Base-by-base conservation (phyloP, 495 filamentous ascomycete species). In the Talaromyces thailandensis region DNA sequence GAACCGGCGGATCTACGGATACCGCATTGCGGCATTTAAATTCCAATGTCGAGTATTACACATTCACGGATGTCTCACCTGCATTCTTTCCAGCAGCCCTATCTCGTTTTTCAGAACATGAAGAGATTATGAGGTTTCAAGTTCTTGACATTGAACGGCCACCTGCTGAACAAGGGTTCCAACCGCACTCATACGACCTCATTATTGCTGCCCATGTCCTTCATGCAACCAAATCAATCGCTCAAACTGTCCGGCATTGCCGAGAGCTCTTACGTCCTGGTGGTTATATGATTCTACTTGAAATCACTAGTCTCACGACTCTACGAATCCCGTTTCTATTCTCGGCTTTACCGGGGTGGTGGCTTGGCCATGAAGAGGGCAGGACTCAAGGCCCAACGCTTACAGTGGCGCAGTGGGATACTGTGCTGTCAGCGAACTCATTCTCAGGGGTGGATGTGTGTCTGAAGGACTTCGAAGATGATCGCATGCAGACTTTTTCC, bases 11-110 rank as follows among this genome's bases (percentile, higher is more conserved):
- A 14, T 67, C 78, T 14, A 81, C 82, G 0, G 68, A 73, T n/a
- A 25, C 51, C 3, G 62, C 81, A 6, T 61, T 78, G 0, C 35
- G 50, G 12, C 62, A 53, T 8, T 40, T 70, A 18, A 64, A 61
- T 4, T 32, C 29, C 1, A 62, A 60, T 0, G 69, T 71, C 58
- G 51, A 66, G 0, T 65, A 65, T 25, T 85, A 85, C 61, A 82
- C 77, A 11, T 82, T 74, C 65, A 84, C 83, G 3, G 81, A 86
- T 62, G 75, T 84, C 23, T 73, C 76, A 2, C 52, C 67, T 6
- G 72, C 64, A 14, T 79, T 76, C 62, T 81, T 85, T 56, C 70
- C 72, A 0, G 28, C 63, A 2, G 67, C 66, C 0, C 60, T 63
- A 18, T 62, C 75, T 16, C 62, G 37, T 3, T 62, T 76, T 16